Base-by-base conservation (phyloP, 345 rosid species). In the Barbarea vulgaris region DNA sequence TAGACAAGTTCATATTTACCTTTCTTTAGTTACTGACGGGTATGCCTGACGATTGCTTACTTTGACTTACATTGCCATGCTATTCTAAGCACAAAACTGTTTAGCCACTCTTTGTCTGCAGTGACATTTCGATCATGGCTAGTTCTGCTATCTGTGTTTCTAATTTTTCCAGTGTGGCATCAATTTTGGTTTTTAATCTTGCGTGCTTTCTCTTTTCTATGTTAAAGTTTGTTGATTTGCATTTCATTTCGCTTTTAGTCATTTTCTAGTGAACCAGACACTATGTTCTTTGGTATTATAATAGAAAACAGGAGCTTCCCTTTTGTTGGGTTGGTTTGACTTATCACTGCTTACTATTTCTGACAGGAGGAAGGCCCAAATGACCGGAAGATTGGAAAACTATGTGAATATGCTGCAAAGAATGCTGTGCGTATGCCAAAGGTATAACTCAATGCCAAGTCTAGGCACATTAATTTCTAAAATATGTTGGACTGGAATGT, bases 391-490 rank as follows among this genome's bases (percentile, higher is more conserved):
- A 93, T 96, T 19, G 91, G 88, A 67, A 96, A 91, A 82, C 86
- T 96, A 27, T 96, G 99, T 80, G 98, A 96, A 77, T 96, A 96
- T 81, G 98, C 93, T 74, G 82, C 87, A 58, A 96, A 84, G 81
- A 93, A 96, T 64, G 93, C 98, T 70, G 76, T 96, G 73, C 96
- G 97, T 57, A 86, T 96, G 73, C 99, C 99, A 4, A 91, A 86
- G 97, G 99, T 96, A 89, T 54, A 52, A 44, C 37, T 75, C 28
- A 18, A 18, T 9, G 52, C 39, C 57, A 72, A 70, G 41, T 61
- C 25, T 64, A 48, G 25, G 3, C 42, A 66, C 51, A 52, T 31
- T 50, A 5, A 5, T 8, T 3, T 27, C n/a, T 5, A 4, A 15
- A 51, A 37, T 34, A 24, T 61, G 34, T 7, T 37, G n/a, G 42